Base-by-base conservation (phyloP, 495 filamentous ascomycete genomes). In the Chaetomium tenue region DNA sequence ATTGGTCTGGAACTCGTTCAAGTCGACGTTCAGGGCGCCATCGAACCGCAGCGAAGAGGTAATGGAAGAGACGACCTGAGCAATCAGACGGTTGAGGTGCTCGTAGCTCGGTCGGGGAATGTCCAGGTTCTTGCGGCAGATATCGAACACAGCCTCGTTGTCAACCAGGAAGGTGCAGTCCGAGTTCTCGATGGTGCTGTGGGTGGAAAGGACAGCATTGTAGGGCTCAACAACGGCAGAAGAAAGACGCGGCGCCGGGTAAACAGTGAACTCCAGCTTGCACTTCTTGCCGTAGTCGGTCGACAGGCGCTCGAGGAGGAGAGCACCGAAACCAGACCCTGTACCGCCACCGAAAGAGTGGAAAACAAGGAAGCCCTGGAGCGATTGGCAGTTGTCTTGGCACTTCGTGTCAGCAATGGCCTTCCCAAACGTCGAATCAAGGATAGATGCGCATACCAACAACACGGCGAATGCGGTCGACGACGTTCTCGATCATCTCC, bases 1-100 rank as follows among this genome's bases (percentile, higher is more conserved):
- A 81, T 96, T 96, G 70, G 91, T 96, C 83, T 96, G 91, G 85
- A 96, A 96, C 76, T 96, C 91, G 78, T 91, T 92, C 77, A 96
- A 77, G 76, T 96, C 91, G 74, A 96, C 91, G 70, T 96, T 96
- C 69, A 96, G 86, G 37, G 90, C 90, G 72, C 91, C 91, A 68
- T 96, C 91, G 71, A 96, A 96, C 54, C 91, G 88, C 59, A 96
- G 86, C 71, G 89, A 93, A 58, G 90, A 91, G 61, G 91, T 96
- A 78, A 96, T 93, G 48, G 90, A 93, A 76, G 89, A 92, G 75
- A 96, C 91, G 58, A 93, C 89, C 81, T 96, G 91, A 60, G 91
- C 91, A 74, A 96, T 93, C 68, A 96, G 81, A 59, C 90, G 89
- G 81, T 96, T 96, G 55, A 96, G 81, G 75, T 96, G 91, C 80